These are phyloP conservation scores for Gloeophyllum trabeum DNA, from an alignment of 768 basidiomycete species.

Conservation along the genomic window DNA sequence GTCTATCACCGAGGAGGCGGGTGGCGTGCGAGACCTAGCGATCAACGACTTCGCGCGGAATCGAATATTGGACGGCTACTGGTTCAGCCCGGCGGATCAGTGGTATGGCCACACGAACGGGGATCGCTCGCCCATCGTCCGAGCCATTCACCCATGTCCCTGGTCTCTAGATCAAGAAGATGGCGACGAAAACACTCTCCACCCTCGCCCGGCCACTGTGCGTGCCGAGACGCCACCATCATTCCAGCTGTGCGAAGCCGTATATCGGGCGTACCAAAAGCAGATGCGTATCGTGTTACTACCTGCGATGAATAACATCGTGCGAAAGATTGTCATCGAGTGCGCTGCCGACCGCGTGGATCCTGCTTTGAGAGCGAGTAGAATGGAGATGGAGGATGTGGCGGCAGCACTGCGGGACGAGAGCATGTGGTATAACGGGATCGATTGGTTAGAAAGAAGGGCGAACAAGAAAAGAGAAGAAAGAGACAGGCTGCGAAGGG, in stretches of 20 bases:
- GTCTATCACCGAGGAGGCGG: slow-evolving; percentile 33
- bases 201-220: slow-evolving; percentile 39
- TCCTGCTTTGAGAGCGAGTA: slow-evolving; percentile 41
- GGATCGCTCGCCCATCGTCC: slow-evolving; percentile 25
- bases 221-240: slow-evolving; percentile 47
- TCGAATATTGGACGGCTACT: slow-evolving; percentile 64
- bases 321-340: slow-evolving; percentile 55
- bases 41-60: slow-evolving; percentile 63
- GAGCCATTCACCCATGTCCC: slow-evolving; percentile 42
- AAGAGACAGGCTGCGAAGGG: slow-evolving; percentile 13
- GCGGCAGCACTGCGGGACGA: slow-evolving; percentile 43
- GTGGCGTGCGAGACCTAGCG: slow-evolving; percentile 40
- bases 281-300: slow-evolving; percentile 50
- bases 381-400: slow-evolving; percentile 55
- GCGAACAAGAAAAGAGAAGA: slow-evolving; percentile 22
- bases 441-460: slow-evolving; percentile 51
- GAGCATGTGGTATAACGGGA: slow-evolving; percentile 60
- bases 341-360: slow-evolving; percentile 35
- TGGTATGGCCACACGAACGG: slow-evolving; percentile 37
- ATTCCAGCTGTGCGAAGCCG: slow-evolving; percentile 50
- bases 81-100: slow-evolving; percentile 65
- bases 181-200: slow-evolving; percentile 17
- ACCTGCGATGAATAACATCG: slow-evolving; percentile 60
- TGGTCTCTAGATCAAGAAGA: slow-evolving; percentile 32
- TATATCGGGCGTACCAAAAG: slow-evolving; percentile 44